Base-by-base conservation (phyloP, 139 green algal genomes). In the Zygnema circumcarinatum region DNA sequence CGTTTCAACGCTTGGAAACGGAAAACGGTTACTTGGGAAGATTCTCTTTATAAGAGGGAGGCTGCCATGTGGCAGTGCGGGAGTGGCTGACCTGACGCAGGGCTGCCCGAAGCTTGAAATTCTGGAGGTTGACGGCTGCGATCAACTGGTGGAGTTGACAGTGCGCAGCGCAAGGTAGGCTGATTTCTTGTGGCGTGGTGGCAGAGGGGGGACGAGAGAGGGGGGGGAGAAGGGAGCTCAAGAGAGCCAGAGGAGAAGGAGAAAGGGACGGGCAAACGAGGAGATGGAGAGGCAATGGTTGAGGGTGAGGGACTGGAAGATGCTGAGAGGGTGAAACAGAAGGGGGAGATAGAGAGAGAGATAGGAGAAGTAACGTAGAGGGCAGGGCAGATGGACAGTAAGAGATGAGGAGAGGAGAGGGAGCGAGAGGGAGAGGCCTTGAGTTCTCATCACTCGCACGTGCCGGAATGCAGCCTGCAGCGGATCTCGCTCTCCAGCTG, bases 401-500 rank as follows among this genome's bases (percentile, higher is more conserved):
- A 62, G 16, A 62, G 7, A 62, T 7, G 16, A 62, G 7, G 7
- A 62, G 16, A 62, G 16, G 47, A 62, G 7, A 62, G 47, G 47
- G 16, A 78, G 7, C 16, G 47, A 62, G 16, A 41, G 16, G 16
- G 16, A 39, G 11, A 39, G 3, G 11, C 16, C 16, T 41, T 78
- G 11, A 38, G 7, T 78, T 52, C 16, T 16, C 11, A 22, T 78
- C 11, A 22, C 11, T 3, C 16, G 69, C 69, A 22, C 11, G 35
- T 7, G 69, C 35, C 54, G 25, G 54, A 72, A 29, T 72, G 32
- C 73, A 87, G 81, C 69, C 22, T 87, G 73, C 52, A 42, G 2
- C 22, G 67, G 22, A 68, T 87, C n/a, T 40, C 81, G 0, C 73
- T 87, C 29, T 86, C 81, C 25, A 47, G 67, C 20, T 87, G 81